Conservation (phyloP, 192 early-diverging fungal species). For the Coemansia nantahalensis region DNA sequence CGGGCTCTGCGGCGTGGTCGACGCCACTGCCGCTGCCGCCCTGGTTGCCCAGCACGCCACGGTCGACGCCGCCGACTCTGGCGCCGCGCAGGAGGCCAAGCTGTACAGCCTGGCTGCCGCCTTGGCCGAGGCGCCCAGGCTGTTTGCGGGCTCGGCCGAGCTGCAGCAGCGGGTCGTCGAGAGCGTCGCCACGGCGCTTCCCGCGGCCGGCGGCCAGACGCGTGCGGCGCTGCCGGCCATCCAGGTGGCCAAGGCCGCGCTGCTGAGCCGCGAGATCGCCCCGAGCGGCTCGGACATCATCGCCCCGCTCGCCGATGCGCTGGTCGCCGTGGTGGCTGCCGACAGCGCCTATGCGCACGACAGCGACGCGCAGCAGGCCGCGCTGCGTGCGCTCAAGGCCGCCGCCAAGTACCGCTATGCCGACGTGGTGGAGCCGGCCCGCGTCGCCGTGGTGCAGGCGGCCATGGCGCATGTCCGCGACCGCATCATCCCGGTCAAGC, state of each 20-base stretch:
- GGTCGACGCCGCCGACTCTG: slow-evolving; percentile 6
- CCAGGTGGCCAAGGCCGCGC: slow-evolving; percentile 22
- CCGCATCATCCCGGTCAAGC: slow-evolving; percentile 77
- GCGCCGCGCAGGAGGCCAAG: slow-evolving; percentile 59
- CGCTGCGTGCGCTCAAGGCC: slow-evolving; percentile 57
- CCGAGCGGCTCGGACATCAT: neutral
- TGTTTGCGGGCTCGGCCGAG: slow-evolving; percentile 56
- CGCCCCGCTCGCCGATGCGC: slow-evolving; percentile 7
- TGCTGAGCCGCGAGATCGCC: slow-evolving; percentile 9
- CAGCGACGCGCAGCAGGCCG: slow-evolving; percentile 52
- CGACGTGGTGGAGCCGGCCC: slow-evolving; percentile 49
- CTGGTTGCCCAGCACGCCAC: slow-evolving; percentile 30
- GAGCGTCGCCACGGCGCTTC: slow-evolving; percentile 61
- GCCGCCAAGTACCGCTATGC: slow-evolving; percentile 54
- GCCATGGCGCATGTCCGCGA: slow-evolving; percentile 75
- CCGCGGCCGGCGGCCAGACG: slow-evolving; percentile 35
- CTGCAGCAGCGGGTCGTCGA: slow-evolving; percentile 60
- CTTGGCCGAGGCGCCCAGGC: slow-evolving; percentile 57
- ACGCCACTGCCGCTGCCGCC: slow-evolving; percentile 8
- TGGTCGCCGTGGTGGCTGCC: slow-evolving; percentile 26
- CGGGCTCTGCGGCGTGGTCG: slow-evolving; percentile 26
- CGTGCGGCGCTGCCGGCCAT: slow-evolving; percentile 27
- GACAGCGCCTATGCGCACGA: slow-evolving; percentile 20
- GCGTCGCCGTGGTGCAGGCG: slow-evolving; percentile 58
- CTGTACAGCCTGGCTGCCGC: slow-evolving; percentile 72